phyloP scores from a whole-genome alignment of 441 rosid species.

The Adansonia rubrostipa region DNA sequence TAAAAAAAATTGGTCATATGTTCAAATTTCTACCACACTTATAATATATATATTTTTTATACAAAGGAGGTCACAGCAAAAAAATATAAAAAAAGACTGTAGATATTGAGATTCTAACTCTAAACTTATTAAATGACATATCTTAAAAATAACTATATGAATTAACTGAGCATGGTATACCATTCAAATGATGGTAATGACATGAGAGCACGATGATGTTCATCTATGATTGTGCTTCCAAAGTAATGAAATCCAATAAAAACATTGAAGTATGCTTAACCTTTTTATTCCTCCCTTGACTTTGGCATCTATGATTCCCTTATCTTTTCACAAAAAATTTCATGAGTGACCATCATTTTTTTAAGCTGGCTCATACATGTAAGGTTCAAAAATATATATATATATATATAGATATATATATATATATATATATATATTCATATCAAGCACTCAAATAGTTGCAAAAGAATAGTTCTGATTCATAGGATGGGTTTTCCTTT shows the following conservation, averaged over 20 bases:
- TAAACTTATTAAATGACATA: too few relatives aligned
- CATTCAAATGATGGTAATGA: not conserved
- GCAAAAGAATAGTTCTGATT: not conserved
- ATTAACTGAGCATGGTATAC: too few relatives aligned
- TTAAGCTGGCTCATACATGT: not conserved
- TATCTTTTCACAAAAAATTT: not conserved
- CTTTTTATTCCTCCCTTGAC: not conserved
- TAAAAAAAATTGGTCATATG: too few relatives aligned
- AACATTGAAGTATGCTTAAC: not conserved
- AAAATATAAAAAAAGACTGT: too few relatives aligned
- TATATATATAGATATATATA: too few relatives aligned
- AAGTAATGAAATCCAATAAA: not conserved
- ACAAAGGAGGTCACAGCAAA: too few relatives aligned
- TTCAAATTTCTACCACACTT: too few relatives aligned
- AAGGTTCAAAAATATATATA: not conserved
- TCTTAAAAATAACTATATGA: too few relatives aligned
- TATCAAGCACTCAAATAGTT: not conserved
- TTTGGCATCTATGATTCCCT: not conserved
- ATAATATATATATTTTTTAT: too few relatives aligned
- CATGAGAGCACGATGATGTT: not conserved
- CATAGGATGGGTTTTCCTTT: not conserved
- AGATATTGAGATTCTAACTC: too few relatives aligned
- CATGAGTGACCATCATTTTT: conserved; percentile 5
- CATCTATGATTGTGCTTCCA: not conserved
- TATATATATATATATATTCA: not conserved